Evolutionary conservation across 2,329 filamentous ascomycete genomes (phyloP).

Genomic region (Lasiodiplodia sp.): DNA sequence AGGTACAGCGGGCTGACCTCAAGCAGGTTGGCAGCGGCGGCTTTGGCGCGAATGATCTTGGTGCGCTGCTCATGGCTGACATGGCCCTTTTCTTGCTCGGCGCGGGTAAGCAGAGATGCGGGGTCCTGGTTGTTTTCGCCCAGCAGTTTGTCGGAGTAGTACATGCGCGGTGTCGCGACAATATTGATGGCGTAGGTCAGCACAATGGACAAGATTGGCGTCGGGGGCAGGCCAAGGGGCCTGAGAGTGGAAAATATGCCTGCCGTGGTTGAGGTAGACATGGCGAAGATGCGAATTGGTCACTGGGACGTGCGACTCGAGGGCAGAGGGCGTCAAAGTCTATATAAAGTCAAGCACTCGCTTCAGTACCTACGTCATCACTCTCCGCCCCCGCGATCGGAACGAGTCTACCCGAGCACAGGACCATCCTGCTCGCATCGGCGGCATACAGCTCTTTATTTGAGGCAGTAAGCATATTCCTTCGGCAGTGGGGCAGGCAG

Average conservation of each 20-base stretch:
- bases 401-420: too few species aligned
- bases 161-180: constrained; percentile 22
- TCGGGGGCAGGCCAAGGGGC: constrained; percentile 15
- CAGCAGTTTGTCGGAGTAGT: constrained; percentile 11
- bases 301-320: background rate
- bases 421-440: too few species aligned
- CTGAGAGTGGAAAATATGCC: constrained; percentile 22
- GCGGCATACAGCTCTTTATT: too few species aligned
- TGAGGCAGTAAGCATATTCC: too few species aligned
- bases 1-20: constrained; percentile 21
- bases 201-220: constrained; percentile 20
- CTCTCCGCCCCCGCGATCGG: background rate
- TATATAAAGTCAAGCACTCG: background rate
- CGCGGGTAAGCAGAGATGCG: background rate
- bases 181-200: constrained; percentile 25
- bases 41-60: constrained; percentile 22
- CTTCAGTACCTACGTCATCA: background rate
- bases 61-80: constrained; percentile 15
- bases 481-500: too few species aligned
- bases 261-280: background rate
- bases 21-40: constrained; percentile 10
- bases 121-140: constrained; percentile 25
- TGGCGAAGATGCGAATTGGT: background rate
- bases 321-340: background rate
- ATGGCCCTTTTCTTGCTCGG: constrained; percentile 22